Evolutionary conservation across 495 filamentous ascomycete species (phyloP).

Genomic region (Aspergillus egyptiacus): DNA sequence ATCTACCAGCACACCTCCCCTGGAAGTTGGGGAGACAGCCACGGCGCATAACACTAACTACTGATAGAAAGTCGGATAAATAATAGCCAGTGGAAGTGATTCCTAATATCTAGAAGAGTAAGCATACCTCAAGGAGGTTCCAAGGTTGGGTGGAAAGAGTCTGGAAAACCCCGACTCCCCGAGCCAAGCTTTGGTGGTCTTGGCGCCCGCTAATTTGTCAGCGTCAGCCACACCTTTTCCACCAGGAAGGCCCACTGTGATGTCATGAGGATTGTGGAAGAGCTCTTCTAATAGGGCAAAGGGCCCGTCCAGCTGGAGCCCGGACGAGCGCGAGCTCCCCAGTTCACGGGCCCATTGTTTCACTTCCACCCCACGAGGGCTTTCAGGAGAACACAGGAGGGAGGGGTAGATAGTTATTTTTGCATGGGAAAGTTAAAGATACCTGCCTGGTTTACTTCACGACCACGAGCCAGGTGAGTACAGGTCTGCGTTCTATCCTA

Average conservation of each 20-base stretch:
- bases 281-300: slow-evolving; percentile 14
- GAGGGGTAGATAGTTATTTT: not conserved
- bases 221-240: slow-evolving; percentile 18
- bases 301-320: slow-evolving; percentile 7
- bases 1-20: too few relatives aligned
- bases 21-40: too few relatives aligned
- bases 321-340: slow-evolving; percentile 7
- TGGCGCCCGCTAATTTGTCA: slow-evolving; percentile 19
- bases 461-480: too few relatives aligned
- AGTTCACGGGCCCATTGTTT: slow-evolving; percentile 20
- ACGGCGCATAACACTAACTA: too few relatives aligned
- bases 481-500: too few relatives aligned
- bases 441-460: too few relatives aligned
- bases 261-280: slow-evolving; percentile 4
- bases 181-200: slow-evolving; percentile 20
- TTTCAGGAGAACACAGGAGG: slow-evolving; percentile 2
- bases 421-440: not conserved
- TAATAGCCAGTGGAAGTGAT: too few relatives aligned
- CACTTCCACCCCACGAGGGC: slow-evolving; percentile 9
- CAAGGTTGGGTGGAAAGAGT: slow-evolving; percentile 1
- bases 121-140: not conserved
- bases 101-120: too few relatives aligned
- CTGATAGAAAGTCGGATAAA: too few relatives aligned
- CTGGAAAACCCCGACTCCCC: too few relatives aligned
- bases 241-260: slow-evolving; percentile 9